Conservation (phyloP, 2,329 filamentous ascomycete species). For the Aspergillus novofumigatus region DNA sequence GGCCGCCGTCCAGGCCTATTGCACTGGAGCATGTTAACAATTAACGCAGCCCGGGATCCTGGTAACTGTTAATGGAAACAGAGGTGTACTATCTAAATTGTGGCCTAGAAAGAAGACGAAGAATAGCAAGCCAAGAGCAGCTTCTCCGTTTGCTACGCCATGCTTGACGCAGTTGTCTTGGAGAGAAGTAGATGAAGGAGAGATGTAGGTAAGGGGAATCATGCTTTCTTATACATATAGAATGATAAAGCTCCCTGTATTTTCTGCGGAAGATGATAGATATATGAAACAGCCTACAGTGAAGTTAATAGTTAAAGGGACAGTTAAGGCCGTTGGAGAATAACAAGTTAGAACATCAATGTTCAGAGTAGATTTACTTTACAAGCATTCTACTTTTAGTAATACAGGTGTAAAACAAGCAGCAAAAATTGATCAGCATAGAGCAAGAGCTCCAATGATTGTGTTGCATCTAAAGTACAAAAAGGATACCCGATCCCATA, state of each 20-base stretch:
- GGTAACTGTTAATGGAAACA: too few species aligned
- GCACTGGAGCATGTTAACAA: too few species aligned
- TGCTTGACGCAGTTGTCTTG: neutral
- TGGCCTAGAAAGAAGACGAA: too few species aligned
- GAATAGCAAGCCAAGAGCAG: too few species aligned
- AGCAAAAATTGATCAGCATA: neutral
- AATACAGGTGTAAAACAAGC: neutral
- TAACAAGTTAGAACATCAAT: neutral
- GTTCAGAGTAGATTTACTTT: neutral
- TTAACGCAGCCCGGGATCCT: too few species aligned
- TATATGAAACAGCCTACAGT: too few species aligned
- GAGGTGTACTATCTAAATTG: too few species aligned
- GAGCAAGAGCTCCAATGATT: neutral
- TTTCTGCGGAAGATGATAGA: too few species aligned
- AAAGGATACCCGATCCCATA: conserved; percentile 15
- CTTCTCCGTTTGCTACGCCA: too few species aligned
- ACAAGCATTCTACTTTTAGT: neutral
- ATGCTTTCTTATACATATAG: neutral
- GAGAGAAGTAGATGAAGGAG: neutral
- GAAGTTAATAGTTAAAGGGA: neutral
- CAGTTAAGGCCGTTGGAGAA: neutral
- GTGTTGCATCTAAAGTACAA: conserved; percentile 2
- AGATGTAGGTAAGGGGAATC: neutral
- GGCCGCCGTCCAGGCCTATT: too few species aligned
- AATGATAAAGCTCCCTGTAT: too few species aligned